These are phyloP conservation scores for Tricholoma sp. DNA, from an alignment of 768 basidiomycete genomes.

Conservation along the genomic window DNA sequence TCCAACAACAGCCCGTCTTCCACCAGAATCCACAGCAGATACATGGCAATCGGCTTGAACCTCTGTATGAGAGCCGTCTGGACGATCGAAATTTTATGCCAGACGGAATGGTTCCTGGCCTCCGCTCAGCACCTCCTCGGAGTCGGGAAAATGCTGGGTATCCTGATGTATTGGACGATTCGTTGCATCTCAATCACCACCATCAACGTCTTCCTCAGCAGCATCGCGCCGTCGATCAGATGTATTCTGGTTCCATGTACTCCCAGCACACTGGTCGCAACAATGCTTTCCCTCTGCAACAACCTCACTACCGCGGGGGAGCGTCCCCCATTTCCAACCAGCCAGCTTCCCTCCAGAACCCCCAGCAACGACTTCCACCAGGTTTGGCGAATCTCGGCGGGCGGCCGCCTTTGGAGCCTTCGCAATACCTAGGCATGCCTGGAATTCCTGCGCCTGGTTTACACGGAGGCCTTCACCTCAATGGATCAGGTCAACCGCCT, in stretches of 20 bases:
- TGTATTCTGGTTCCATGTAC: constrained; percentile 52
- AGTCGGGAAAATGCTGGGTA: constrained; percentile 51
- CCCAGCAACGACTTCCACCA: constrained; percentile 64
- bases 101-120: constrained; percentile 82
- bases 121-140: constrained; percentile 62
- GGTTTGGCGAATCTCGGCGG: constrained; percentile 80
- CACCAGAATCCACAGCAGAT: constrained; percentile 36
- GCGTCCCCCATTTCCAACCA: constrained; percentile 55
- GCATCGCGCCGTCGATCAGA: constrained; percentile 48
- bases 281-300: constrained; percentile 51
- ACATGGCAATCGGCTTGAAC: constrained; percentile 51
- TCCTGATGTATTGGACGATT: constrained; percentile 58
- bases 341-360: constrained; percentile 39
- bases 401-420: constrained; percentile 75
- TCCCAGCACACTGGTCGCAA: constrained; percentile 53
- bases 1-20: constrained; percentile 36
- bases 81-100: constrained; percentile 79
- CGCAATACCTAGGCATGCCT: constrained; percentile 54
- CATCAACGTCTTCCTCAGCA: constrained; percentile 54
- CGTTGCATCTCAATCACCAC: constrained; percentile 55
- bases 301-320: constrained; percentile 62
- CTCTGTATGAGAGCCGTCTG: constrained; percentile 66
- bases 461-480: constrained; percentile 42
- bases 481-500: constrained; percentile 37
- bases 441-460: constrained; percentile 39